Conservation (phyloP, 1,139 yeast species). For the Zygosaccharomyces sapae region DNA sequence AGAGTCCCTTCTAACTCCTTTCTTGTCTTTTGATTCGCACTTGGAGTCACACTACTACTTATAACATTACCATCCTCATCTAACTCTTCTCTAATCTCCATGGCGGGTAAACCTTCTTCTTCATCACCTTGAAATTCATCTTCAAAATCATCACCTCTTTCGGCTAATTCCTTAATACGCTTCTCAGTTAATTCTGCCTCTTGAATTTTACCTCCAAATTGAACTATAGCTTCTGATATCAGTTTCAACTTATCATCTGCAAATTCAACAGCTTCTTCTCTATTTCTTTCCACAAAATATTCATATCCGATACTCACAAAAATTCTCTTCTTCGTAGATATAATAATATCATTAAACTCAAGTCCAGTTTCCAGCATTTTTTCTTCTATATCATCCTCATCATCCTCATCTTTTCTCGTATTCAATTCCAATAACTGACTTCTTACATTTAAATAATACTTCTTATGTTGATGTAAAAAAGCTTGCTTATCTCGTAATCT, state of each 20-base stretch:
- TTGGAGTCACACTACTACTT: slow-evolving; percentile 40
- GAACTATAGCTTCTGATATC: slow-evolving; percentile 40
- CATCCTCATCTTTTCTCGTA: slow-evolving; percentile 3
- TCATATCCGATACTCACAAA: slow-evolving; percentile 56
- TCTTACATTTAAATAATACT: slow-evolving; percentile 33
- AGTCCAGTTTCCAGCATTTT: slow-evolving; percentile 26
- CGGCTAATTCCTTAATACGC: slow-evolving; percentile 38
- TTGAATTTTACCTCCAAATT: slow-evolving; percentile 42
- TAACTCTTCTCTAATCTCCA: slow-evolving; percentile 82
- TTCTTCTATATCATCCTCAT: background rate
- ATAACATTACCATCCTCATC: slow-evolving; percentile 76
- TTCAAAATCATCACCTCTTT: slow-evolving; percentile 20
- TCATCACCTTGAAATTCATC: slow-evolving; percentile 13
- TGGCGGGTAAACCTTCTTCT: slow-evolving; percentile 49
- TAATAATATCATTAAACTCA: slow-evolving; percentile 36
- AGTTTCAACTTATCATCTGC: slow-evolving; percentile 41
- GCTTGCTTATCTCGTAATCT: slow-evolving; percentile 31
- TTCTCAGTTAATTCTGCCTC: slow-evolving; percentile 40
- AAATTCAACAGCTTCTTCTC: slow-evolving; percentile 44
- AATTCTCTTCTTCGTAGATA: slow-evolving; percentile 38
- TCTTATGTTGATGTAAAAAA: slow-evolving; percentile 32
- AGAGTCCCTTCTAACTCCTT: slow-evolving; percentile 22
- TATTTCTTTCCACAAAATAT: slow-evolving; percentile 50
- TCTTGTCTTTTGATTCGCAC: slow-evolving; percentile 18
- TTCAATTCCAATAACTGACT: slow-evolving; percentile 26